Conservation (phyloP, 345 rosid species). For the Eutrema yunnanense region DNA sequence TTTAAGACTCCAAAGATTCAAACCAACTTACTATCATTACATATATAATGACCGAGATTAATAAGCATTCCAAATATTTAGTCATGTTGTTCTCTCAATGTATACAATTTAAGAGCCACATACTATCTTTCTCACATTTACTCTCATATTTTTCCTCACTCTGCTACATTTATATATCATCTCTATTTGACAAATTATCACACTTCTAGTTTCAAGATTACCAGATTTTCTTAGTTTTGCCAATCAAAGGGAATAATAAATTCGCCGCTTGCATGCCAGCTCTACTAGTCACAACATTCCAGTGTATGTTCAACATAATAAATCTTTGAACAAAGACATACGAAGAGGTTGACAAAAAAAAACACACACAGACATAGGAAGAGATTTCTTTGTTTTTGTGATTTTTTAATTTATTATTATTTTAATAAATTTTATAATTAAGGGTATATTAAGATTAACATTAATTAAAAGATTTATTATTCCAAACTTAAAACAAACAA, state of each 20-base stretch:
- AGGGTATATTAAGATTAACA: not conserved
- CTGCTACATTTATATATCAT: not conserved
- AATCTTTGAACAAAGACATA: not conserved
- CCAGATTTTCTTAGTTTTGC: not conserved
- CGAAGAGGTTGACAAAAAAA: not conserved
- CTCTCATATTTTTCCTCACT: slow-evolving; percentile 23
- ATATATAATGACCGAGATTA: not conserved
- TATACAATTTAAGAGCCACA: slow-evolving; percentile 36
- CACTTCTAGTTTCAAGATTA: not conserved
- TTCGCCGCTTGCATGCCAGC: no score
- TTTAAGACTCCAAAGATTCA: no score
- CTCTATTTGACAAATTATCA: not conserved
- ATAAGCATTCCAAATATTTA: not conserved
- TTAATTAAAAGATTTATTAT: not conserved
- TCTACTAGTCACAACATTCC: not conserved
- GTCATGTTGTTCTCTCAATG: not conserved
- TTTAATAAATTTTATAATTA: not conserved
- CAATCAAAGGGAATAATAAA: not conserved
- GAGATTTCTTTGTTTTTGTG: not conserved
- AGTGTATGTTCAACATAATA: not conserved
- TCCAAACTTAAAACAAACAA: not conserved
- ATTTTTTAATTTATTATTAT: not conserved
- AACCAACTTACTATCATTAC: no score
- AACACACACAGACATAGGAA: not conserved
- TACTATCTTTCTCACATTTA: slow-evolving; percentile 43